Base-by-base conservation (phyloP, 768 basidiomycete genomes). In the Tremella yokohamensis region DNA sequence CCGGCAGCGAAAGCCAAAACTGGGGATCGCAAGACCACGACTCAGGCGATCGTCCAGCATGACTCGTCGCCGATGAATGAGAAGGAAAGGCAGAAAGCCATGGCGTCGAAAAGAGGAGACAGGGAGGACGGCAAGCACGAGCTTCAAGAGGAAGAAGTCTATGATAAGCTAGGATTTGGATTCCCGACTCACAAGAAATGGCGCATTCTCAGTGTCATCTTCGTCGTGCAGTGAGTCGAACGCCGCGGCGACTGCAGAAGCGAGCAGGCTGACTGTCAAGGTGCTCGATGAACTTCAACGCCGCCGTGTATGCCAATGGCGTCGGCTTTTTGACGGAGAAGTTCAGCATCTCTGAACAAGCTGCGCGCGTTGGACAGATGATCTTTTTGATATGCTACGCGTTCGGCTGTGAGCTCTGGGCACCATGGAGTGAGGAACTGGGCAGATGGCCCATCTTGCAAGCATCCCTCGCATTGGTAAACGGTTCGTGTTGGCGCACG, bases 401-500 rank as follows among this genome's bases (percentile, higher is more conserved):
- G 2, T 68, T 73, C 37, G 72, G 72, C 37, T 70, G 68, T 56
- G 72, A 73, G 63, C 59, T 70, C 8, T 69, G 65, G 65, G 68
- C 70, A 4, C 72, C 69, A 1, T 71, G 63, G 65, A 52, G 49
- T 9, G 68, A 71, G 56, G 72, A 75, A 54, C 39, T 73, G 9
- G 71, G 73, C 40, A 60, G 70, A 34, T 55, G 59, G 64, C 64
- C 67, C n/a, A 68, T 64, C 40, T 56, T 72, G 4, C 74, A 76
- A 52, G 19, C 58, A 3, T 57, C 52, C 37, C 57, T 76, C 16
- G 64, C 68, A 42, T 40, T 76, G 13, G 74, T 76, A 54, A 76
- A 76, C 56, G 62, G 69, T 70, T 51, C 59, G 69, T 67, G 12
- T 18, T 29, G 7, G 3, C n/a, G n/a, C 25, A 19, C 26, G 25